Base-by-base conservation (phyloP, 2,329 filamentous ascomycete genomes). In the Aspergillus intermedius region DNA sequence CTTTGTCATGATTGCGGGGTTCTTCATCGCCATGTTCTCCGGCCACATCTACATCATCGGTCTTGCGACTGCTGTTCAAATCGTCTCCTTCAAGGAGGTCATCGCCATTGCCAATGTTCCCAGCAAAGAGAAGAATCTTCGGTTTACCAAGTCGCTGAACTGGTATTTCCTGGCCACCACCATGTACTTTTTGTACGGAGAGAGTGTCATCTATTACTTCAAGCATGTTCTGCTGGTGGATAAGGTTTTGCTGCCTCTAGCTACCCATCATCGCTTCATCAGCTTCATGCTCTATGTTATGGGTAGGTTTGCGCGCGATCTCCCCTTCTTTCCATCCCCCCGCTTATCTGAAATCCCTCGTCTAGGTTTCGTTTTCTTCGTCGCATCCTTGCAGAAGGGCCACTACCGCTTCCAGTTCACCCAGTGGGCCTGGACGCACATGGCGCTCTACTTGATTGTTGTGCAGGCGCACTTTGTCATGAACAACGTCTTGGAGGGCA, bases 171-270 rank as follows among this genome's bases (percentile, higher is more conserved):
- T 98, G 47, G 93, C 90, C n/a, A 89, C 88, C 22, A 95, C 91
- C 59, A 97, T 98, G 91, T 98, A 98, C 77, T 98, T 95, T 61
- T 78, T 98, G 45, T 98, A 98, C 67, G 93, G 93, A 65, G 93
- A 98, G 74, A 96, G 89, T 62, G 91, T 98, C 64, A 95, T 98
- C 64, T 98, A 98, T 76, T 98, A 98, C 74, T 98, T 98, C 75
- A 98, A 98, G 79, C 93, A 98, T 68, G 91, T 98, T 58, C 84
- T 98, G 40, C 76, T 98, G 50, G 91, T 98, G 42, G 93, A 98
- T 72, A 88, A 87, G 70, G 87, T 97, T 42, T 77, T 98, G 53
- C 77, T 96, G 49, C 93, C 93, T 7, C 83, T 98, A 66, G 91
- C 93, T 47, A 97, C 91, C 13, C 93, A 98, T 74, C 93, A 98